These are phyloP conservation scores for Malbranchea zuffiana DNA, from an alignment of 2,329 filamentous ascomycete species.

Conservation along the genomic window DNA sequence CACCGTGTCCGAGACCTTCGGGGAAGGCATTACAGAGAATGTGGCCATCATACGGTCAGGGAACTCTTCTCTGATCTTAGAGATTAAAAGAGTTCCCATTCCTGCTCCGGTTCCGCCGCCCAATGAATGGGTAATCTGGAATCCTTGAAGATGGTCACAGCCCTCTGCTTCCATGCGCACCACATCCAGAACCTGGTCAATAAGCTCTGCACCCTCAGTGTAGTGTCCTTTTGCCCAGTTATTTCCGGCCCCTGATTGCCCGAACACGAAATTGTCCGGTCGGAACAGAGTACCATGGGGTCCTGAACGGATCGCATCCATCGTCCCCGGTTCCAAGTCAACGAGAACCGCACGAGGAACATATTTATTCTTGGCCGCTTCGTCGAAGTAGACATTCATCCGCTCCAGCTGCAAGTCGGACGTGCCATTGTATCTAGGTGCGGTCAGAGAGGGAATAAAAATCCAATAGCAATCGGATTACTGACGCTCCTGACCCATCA, in stretches of 20 bases:
- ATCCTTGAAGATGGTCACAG: constrained; percentile 94
- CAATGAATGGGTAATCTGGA: constrained; percentile 97
- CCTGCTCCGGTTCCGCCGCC: constrained; percentile 90
- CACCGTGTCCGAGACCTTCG: constrained; percentile 99
- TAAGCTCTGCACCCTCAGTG: constrained; percentile 91
- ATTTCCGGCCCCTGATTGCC: constrained; percentile 93
- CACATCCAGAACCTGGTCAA: constrained; percentile 88
- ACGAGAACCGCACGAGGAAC: constrained; percentile 71
- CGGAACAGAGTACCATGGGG: constrained; percentile 94
- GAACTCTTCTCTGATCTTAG: constrained; percentile 97
- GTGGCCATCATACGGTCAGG: constrained; percentile 98
- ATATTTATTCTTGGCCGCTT: constrained; percentile 13
- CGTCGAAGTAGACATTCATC: constrained; percentile 15
- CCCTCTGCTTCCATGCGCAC: constrained; percentile 91
- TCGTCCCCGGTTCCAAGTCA: constrained; percentile 56
- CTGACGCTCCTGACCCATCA: constrained; percentile 52
- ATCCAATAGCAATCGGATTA: constrained; percentile 21
- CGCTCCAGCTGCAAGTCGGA: constrained; percentile 15
- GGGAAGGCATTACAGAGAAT: constrained; percentile 91
- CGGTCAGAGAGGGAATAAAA: constrained; percentile 18
- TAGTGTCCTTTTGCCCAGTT: constrained; percentile 99
- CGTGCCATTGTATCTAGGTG: constrained; percentile 15
- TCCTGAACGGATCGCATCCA: constrained; percentile 12
- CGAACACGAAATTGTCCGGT: constrained; percentile 95
- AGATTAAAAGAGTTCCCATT: constrained; percentile 95